Evolutionary conservation across 2,329 filamentous ascomycete species (phyloP), one percentile per base, ranked within the genome.

Genomic region (Aureobasidium uvarum): DNA sequence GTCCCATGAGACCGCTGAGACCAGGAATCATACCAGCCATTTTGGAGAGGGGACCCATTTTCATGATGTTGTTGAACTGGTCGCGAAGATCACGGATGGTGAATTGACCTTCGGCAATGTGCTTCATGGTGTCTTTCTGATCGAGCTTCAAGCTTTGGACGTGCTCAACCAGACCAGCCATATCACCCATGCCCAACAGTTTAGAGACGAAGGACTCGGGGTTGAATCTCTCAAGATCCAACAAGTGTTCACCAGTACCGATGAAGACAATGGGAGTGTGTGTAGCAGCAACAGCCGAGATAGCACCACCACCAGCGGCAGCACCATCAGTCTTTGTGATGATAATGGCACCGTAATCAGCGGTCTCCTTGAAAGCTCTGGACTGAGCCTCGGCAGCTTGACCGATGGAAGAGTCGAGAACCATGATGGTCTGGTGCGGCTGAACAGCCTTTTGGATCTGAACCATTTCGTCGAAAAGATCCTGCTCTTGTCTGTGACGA

Each of bases 1-100:
- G 92, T 62, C 91, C 89, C 86, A 97, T 98, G 84, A 98, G 89
- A 74, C 90, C 90, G 70, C 89, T 89, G 77, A 99, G 89, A 33
- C 95, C 95, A 0, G 95, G 95, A 69, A 99, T 98, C 95, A 99
- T 99, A 72, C 93, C 92, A 0, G 94, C 96, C 86, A 99, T 96
- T 77, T 99, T 98, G 20, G 91, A 96, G 1, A 99, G 80, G 0
- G 95, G 95, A 0, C 95, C 95, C 95, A 99, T 98, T 81, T 99
- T 99, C 92, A 98, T 97, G 74, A 99, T 97, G 73, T 98, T 98
- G 66, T 89, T 90, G 14, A 99, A 86, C 75, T 99, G 96, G 75
- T 99, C 95, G 23, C 95, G 87, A 70, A 99, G 84, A 76, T 99
- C 95, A 64, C 95, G 89, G 39, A 99, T 85, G 0, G 95, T 96